Evolutionary conservation across 352 stramenopile genomes (phyloP), one percentile per base, ranked within the genome.

Genomic region (Peronospora belbahrii): DNA sequence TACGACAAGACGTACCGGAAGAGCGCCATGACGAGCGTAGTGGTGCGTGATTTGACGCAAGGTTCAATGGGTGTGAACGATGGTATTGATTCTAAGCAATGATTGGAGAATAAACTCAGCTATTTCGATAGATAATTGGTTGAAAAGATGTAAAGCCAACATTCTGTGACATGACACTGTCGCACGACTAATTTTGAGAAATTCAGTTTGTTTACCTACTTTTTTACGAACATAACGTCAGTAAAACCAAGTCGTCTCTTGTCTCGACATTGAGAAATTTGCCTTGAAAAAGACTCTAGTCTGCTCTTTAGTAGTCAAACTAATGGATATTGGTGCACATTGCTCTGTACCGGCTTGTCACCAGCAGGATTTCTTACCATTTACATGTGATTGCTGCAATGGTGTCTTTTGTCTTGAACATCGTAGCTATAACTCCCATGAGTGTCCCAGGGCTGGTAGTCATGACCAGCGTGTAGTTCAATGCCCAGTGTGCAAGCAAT

Each of bases 361-460:
- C 37, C 79, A 91, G 51, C 65, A 83, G 52, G 83, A 94, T 51
- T 94, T 94, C 45, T 59, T 94, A 20, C 83, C 83, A 2, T 94
- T 94, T 61, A 75, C 58, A 23, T 94, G 83, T 60, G 79, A 94
- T 62, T 90, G 80, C 50, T 94, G 83, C 63, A 39, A 39, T 19
- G 65, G 66, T 40, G 58, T 91, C 36, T 94, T 91, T 48, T 94
- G 83, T 51, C 71, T 94, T n/a, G 64, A 79, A 10, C 83, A 94
- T 48, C 80, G 83, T 42, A 88, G 65, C 39, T 90, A 92, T 48
- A 65, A 81, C 45, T 62, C 66, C 6, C 83, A 94, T 62, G 62
- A 63, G 39, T 94, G 83, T 35, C 68, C 75, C 0, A 67, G 67
- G 9, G 72, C 73, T 2, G 76, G 77, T 24, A 78, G 64, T 48